Evolutionary conservation across 768 basidiomycete genomes (phyloP).

Genomic region (Hygrophorus pudorinus): DNA sequence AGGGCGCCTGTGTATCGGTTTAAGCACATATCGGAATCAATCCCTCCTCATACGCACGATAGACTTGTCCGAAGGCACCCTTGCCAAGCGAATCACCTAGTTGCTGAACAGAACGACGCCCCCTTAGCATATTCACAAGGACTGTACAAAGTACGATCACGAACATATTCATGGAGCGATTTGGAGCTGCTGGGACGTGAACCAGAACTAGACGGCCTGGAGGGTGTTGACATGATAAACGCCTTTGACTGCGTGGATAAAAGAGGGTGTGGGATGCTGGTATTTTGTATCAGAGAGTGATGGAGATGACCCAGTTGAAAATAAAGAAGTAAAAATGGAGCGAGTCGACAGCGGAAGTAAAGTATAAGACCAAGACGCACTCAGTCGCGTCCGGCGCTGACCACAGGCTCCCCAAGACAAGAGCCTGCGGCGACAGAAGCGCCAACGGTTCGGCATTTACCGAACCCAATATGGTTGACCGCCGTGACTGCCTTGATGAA

Average conservation of each 20-base stretch:
- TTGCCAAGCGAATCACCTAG: slow-evolving; percentile 93
- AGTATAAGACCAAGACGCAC: slow-evolving; percentile 11
- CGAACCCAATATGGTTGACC: too few relatives aligned
- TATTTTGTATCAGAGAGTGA: slow-evolving; percentile 9
- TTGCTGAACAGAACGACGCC: slow-evolving; percentile 46
- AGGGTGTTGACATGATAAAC: slow-evolving; percentile 27
- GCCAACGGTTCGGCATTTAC: too few relatives aligned
- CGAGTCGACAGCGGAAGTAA: neutral
- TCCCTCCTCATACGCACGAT: slow-evolving; percentile 52
- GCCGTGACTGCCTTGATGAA: too few relatives aligned
- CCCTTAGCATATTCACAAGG: neutral
- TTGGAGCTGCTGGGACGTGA: slow-evolving; percentile 34
- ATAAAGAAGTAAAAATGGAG: slow-evolving; percentile 7
- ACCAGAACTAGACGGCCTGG: slow-evolving; percentile 26
- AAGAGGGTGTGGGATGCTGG: slow-evolving; percentile 1
- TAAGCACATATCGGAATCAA: slow-evolving; percentile 8
- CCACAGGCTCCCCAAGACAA: slow-evolving; percentile 9
- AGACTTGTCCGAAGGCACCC: slow-evolving; percentile 95
- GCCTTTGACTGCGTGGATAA: slow-evolving; percentile 5
- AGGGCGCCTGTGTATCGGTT: slow-evolving; percentile 51
- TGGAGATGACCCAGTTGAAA: slow-evolving; percentile 9
- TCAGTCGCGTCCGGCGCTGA: slow-evolving; percentile 40
- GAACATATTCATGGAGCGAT: slow-evolving; percentile 57
- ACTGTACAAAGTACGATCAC: slow-evolving; percentile 14
- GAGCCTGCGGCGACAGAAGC: too few relatives aligned